Evolutionary conservation across 2,329 filamentous ascomycete genomes (phyloP).

Genomic region (Aspergillus sp.): DNA sequence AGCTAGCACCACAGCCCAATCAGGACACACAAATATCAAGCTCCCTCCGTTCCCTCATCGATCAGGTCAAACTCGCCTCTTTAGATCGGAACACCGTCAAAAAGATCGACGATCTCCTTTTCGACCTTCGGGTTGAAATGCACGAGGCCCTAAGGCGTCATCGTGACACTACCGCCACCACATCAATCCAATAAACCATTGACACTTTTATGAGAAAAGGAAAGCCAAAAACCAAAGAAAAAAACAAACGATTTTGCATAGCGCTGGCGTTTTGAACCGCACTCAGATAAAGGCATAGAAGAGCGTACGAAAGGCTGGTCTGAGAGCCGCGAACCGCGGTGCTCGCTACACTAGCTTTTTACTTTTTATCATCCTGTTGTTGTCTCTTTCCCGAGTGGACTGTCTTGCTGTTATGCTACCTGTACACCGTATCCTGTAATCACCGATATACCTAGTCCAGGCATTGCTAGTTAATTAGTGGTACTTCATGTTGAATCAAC

Average conservation of each 20-base stretch:
- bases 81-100: conserved; percentile 66
- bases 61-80: conserved; percentile 58
- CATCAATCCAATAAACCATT: not conserved
- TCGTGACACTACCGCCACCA: conserved; percentile 7
- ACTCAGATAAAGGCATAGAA: not conserved
- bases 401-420: not conserved
- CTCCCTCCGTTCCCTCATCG: conserved; percentile 57
- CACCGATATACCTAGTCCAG: not conserved
- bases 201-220: not conserved
- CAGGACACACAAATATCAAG: conserved; percentile 47
- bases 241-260: conserved; percentile 28
- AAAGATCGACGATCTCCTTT: conserved; percentile 73
- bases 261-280: conserved; percentile 35
- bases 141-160: conserved; percentile 66
- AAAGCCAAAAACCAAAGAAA: not conserved
- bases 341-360: not conserved
- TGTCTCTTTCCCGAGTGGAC: not conserved
- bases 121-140: conserved; percentile 73
- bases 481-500: not conserved
- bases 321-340: not conserved
- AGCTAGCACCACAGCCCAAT: not conserved
- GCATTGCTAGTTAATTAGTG: not conserved
- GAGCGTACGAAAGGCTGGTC: not conserved
- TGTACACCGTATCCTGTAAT: not conserved
- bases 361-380: not conserved